A percentile compares a stretch with the other conserved stretches of the same genome.
Evolutionary conservation across 352 stramenopile species (phyloP).

Genomic region (Phytophthora capsici): DNA sequence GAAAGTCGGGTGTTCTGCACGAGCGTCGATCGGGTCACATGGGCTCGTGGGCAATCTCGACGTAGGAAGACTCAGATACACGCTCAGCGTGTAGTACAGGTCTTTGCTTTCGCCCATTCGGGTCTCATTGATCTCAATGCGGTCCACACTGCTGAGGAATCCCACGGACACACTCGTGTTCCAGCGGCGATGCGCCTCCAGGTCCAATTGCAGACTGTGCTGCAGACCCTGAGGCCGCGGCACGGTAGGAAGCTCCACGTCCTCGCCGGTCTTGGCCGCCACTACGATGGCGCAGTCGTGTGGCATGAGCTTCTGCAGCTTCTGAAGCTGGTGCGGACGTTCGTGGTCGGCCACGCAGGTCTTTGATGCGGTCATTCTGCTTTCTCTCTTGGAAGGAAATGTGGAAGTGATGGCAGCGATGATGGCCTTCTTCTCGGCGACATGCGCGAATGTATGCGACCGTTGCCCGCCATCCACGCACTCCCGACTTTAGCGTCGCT

Average conservation of each 20-base stretch:
- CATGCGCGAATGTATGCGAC: slow-evolving; percentile 11
- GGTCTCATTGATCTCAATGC: slow-evolving; percentile 49
- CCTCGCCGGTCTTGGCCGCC: slow-evolving; percentile 16
- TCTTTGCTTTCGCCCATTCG: slow-evolving; percentile 23
- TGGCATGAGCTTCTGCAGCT: slow-evolving; percentile 43
- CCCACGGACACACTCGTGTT: slow-evolving; percentile 36
- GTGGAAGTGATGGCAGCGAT: slow-evolving; percentile 18
- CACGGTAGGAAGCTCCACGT: slow-evolving; percentile 23
- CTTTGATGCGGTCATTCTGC: slow-evolving; percentile 17
- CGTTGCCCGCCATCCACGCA: slow-evolving; percentile 5
- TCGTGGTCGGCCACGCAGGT: slow-evolving; percentile 27
- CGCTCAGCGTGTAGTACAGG: slow-evolving; percentile 48
- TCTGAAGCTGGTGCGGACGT: slow-evolving; percentile 15
- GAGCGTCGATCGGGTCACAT: slow-evolving; percentile 8
- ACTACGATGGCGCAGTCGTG: slow-evolving; percentile 40
- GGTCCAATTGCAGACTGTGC: slow-evolving; percentile 28
- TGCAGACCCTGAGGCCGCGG: slow-evolving; percentile 26
- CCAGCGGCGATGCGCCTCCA: slow-evolving; percentile 48
- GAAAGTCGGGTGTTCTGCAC: slow-evolving; percentile 33
- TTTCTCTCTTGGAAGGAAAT: slow-evolving; percentile 18
- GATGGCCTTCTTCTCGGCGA: neutral
- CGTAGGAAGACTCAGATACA: slow-evolving; percentile 45
- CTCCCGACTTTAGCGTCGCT: neutral
- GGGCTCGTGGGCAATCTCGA: slow-evolving; percentile 40
- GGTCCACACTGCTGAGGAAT: slow-evolving; percentile 58